Conservation (phyloP, 2,329 filamentous ascomycete genomes). For the Alternaria hordeiaustralica region DNA sequence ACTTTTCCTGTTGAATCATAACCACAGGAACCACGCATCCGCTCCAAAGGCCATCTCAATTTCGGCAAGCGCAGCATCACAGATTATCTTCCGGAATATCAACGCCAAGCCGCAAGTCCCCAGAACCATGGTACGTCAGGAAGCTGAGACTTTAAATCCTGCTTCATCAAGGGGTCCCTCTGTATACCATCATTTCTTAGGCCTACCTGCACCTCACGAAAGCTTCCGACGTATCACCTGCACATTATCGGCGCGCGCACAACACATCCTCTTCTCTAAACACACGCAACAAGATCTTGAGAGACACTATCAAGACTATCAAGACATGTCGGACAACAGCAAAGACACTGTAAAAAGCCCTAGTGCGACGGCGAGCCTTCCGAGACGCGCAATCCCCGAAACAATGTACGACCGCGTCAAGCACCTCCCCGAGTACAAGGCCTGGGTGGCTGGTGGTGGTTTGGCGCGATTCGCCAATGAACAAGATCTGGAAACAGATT, state of each 20-base stretch:
- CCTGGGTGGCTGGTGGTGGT: background rate
- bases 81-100: background rate
- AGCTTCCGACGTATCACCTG: background rate
- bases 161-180: background rate
- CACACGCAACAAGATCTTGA: background rate
- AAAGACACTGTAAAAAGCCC: background rate
- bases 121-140: background rate
- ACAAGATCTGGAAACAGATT: background rate
- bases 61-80: background rate
- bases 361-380: background rate
- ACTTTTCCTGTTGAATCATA: background rate
- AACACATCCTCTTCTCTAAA: background rate
- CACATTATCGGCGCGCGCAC: background rate
- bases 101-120: background rate
- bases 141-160: background rate
- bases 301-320: background rate
- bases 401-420: background rate
- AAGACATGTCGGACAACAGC: background rate
- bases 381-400: background rate
- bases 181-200: background rate
- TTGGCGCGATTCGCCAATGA: background rate
- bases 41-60: background rate
- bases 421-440: background rate
- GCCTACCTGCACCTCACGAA: background rate
- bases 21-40: background rate